Conservation (phyloP, 2,329 filamentous ascomycete species). For the Ophioceras dolichostomum region DNA sequence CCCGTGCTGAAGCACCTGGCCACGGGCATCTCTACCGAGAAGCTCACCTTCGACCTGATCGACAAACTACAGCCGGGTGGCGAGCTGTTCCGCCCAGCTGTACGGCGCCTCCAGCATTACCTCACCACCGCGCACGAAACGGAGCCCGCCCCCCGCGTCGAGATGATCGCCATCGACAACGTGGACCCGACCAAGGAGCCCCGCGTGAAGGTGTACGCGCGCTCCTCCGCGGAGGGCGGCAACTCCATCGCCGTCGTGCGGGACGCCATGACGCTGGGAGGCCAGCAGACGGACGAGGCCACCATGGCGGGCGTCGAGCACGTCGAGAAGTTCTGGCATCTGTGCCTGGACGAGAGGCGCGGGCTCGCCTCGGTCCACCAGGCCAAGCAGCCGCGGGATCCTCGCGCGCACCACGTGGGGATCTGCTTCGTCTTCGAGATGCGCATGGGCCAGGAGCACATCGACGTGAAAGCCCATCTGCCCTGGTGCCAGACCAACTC, state of each 20-base stretch:
- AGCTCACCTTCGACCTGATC: conserved; percentile 3
- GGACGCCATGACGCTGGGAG: conserved; percentile 6
- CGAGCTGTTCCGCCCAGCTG: conserved; percentile 1
- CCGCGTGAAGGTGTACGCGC: conserved; percentile 7
- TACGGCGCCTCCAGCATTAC: conserved; percentile 1
- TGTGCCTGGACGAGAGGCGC: conserved; percentile 3
- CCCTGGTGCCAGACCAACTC: conserved; percentile 6
- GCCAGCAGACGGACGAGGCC: conserved; percentile 3
- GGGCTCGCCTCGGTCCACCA: conserved; percentile 2
- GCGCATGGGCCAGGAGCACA: conserved; percentile 3
- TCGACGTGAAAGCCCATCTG: conserved; percentile 6
- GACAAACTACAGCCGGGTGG: conserved; percentile 2
- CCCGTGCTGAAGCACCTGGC: conserved; percentile 5
- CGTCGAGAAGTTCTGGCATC: conserved; percentile 5
- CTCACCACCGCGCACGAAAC: conserved; percentile 2
- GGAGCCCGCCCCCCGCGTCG: not conserved
- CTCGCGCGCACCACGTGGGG: conserved; percentile 2
- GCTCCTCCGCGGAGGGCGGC: not conserved
- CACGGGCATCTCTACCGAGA: conserved; percentile 2
- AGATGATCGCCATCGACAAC: conserved; percentile 6
- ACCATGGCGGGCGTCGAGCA: conserved; percentile 1
- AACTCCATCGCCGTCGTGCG: conserved; percentile 4
- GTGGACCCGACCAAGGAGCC: conserved; percentile 4
- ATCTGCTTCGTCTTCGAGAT: conserved; percentile 6
- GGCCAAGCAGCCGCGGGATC: conserved; percentile 1